These are phyloP conservation scores for Talaromyces sp. DNA, from an alignment of 2,329 filamentous ascomycete genomes.

Conservation along the genomic window DNA sequence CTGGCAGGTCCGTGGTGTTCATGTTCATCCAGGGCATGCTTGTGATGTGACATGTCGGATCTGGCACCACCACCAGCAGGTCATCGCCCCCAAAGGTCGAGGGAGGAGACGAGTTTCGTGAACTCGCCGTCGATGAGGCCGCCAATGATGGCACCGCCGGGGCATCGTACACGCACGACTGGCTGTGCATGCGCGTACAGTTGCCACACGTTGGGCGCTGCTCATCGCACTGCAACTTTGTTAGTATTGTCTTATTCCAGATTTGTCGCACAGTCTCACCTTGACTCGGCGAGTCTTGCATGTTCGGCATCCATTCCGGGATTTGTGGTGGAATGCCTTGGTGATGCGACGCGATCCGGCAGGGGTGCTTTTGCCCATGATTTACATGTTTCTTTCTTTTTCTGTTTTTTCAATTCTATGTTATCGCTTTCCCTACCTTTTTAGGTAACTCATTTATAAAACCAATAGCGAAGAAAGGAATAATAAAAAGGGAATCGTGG, in stretches of 20 bases:
- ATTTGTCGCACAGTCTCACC: background rate
- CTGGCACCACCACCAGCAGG: background rate
- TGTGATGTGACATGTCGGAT: background rate
- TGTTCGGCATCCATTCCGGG: constrained; percentile 14
- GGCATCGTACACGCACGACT: background rate
- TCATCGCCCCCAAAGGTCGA: background rate
- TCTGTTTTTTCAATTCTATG: background rate
- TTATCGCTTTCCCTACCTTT: background rate
- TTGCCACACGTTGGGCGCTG: background rate
- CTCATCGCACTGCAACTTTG: background rate
- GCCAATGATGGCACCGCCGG: background rate
- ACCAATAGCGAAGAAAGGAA: background rate
- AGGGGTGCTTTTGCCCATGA: background rate
- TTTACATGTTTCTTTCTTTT: background rate
- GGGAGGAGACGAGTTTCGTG: background rate
- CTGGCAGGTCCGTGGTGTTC: background rate
- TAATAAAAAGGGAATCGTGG: background rate
- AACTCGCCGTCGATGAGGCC: background rate
- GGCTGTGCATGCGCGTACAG: background rate
- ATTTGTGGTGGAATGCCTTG: constrained; percentile 13
- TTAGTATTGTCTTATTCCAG: background rate
- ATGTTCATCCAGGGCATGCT: background rate
- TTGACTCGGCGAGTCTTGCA: constrained; percentile 15
- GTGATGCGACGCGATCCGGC: background rate
- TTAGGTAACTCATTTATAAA: no score